phyloP scores from a whole-genome alignment of 352 stramenopile species.

The Globisporangium perplexum region DNA sequence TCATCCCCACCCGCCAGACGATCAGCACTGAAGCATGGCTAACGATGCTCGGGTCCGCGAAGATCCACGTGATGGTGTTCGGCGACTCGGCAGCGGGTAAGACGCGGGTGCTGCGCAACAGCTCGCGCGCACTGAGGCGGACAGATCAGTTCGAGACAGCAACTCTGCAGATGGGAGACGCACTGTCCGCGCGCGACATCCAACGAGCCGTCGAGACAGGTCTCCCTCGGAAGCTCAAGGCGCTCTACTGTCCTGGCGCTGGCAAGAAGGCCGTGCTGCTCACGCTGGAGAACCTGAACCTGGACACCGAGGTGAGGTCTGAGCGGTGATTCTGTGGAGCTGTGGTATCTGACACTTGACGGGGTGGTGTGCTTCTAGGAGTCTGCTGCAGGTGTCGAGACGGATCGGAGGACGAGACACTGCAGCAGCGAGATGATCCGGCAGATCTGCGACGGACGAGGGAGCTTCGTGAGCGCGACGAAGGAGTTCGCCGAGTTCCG shows the following conservation, averaged over 20 bases:
- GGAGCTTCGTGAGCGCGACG: constrained; percentile 40
- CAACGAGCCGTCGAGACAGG: constrained; percentile 31
- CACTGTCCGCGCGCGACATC: constrained; percentile 23
- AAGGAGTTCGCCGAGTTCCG: constrained; percentile 59
- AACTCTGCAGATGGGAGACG: constrained; percentile 26
- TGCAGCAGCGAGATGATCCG: constrained; percentile 55
- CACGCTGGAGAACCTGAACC: constrained; percentile 52
- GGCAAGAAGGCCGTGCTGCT: constrained; percentile 41
- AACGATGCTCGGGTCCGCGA: constrained; percentile 25
- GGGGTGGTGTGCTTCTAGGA: not conserved
- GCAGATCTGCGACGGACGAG: constrained; percentile 50
- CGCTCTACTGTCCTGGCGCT: constrained; percentile 41
- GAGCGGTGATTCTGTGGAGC: not conserved
- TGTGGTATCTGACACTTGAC: not conserved
- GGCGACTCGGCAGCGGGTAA: constrained; percentile 51
- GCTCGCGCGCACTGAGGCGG: constrained; percentile 24
- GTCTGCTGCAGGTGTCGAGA: not conserved
- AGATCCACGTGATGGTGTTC: constrained; percentile 40
- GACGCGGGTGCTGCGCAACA: constrained; percentile 34
- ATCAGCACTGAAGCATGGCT: constrained; percentile 34
- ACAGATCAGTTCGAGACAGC: constrained; percentile 27
- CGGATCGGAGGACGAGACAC: constrained; percentile 1
- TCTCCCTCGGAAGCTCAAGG: constrained; percentile 47
- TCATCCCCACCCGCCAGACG: constrained; percentile 35
- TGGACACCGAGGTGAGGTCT: constrained; percentile 34